Conservation (phyloP, 75 land plant genomes). For the Larix kaempferi region DNA sequence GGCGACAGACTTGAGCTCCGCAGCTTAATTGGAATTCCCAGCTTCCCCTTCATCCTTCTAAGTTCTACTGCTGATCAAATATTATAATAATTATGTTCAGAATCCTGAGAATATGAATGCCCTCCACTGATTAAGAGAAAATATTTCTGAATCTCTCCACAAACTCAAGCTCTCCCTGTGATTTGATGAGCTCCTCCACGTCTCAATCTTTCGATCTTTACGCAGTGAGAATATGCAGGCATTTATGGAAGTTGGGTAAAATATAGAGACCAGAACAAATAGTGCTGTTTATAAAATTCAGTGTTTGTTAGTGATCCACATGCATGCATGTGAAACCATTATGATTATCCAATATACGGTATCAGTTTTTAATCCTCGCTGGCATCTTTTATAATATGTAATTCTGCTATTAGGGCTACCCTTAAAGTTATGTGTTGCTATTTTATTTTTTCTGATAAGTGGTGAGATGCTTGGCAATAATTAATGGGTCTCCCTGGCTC, state of each 20-base stretch:
- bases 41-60: neutral
- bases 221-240: no score
- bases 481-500: neutral
- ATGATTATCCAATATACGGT: neutral
- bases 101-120: no score
- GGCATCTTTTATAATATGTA: neutral
- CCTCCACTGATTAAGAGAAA: no score
- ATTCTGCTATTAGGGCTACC: neutral
- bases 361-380: no score
- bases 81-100: no score
- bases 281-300: neutral
- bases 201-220: no score
- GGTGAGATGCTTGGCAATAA: neutral
- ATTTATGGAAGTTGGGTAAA: neutral
- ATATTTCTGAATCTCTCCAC: neutral
- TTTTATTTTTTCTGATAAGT: neutral
- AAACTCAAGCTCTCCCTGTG: neutral
- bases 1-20: slow-evolving; percentile 18
- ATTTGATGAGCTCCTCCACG: no score
- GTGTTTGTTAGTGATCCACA: neutral
- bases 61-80: neutral
- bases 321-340: neutral
- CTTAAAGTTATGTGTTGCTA: neutral
- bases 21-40: neutral
- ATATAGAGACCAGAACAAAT: neutral